Base-by-base conservation (phyloP, 2,329 filamentous ascomycete genomes). In the Aspergillus persii region DNA sequence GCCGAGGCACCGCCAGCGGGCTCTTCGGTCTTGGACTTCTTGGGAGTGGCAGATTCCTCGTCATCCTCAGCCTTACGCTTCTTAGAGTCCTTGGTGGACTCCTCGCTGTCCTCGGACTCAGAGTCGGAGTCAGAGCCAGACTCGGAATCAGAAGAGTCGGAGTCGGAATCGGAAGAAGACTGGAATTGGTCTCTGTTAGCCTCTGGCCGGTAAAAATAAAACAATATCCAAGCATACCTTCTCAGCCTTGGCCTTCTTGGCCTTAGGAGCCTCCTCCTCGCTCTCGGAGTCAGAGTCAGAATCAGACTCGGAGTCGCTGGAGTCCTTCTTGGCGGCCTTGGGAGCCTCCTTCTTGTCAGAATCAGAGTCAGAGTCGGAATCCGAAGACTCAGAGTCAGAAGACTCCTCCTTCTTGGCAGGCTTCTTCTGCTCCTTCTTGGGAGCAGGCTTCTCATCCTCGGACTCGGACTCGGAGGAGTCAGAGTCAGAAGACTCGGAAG, bases 1-100 rank as follows among this genome's bases (percentile, higher is more conserved):
- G 72, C 64, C 33, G 72, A 73, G 29, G 69, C 72, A 63, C 70
- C 71, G 56, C 68, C 63, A 49, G 69, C 66, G 29, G 64, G 61
- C 31, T 69, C 70, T 55, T 76, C 76, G 36, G 74, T 74, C 87
- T 91, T 92, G 71, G 85, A 78, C 83, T 92, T 91, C 74, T 83
- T 83, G 54, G 77, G 68, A 33, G 69, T 68, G 44, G 79, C 62
- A 11, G 73, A 70, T 51, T 74, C 68, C 50, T 80, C 79, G 8
- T 76, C 72, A 58, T 81, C 72, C 58, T 81, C 76, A 27, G 80
- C 79, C 74, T 81, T 82, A 69, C 80, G 80, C 74, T 82, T 82
- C 72, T 78, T 73, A 66, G 69, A 70, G 55, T 69, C 64, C 66
- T 75, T 73, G 61, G 67, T 61, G 53, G 67, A 64, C 54, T 74